Evolutionary conservation across 352 stramenopile genomes (phyloP).

Genomic region (Globisporangium acanthophoron): DNA sequence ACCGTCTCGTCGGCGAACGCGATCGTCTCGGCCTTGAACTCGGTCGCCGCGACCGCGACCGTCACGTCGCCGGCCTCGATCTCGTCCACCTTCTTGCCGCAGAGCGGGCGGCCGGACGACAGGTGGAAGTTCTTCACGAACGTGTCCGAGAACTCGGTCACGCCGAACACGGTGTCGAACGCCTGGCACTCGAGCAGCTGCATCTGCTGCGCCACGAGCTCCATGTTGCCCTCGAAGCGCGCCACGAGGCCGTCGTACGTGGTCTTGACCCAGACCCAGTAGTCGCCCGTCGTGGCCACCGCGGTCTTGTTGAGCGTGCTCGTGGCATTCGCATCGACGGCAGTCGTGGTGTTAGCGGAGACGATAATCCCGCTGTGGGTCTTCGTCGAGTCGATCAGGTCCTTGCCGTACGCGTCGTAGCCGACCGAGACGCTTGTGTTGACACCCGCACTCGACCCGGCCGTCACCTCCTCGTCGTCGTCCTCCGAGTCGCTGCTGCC

Average conservation of each 20-base stretch:
- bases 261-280: conserved; percentile 60
- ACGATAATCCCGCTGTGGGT: conserved; percentile 47
- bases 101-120: conserved; percentile 34
- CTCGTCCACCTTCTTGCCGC: conserved; percentile 45
- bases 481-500: conserved; percentile 12
- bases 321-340: conserved; percentile 31
- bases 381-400: conserved; percentile 24
- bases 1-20: conserved; percentile 39
- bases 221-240: conserved; percentile 55
- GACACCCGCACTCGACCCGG: conserved; percentile 20
- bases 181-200: conserved; percentile 58
- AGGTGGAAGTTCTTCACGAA: conserved; percentile 58
- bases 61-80: conserved; percentile 37
- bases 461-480: conserved; percentile 14
- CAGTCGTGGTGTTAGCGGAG: conserved; percentile 17
- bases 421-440: conserved; percentile 25
- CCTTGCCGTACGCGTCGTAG: conserved; percentile 29
- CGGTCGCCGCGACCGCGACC: conserved; percentile 31
- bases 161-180: conserved; percentile 44
- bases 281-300: conserved; percentile 44
- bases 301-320: conserved; percentile 25
- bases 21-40: conserved; percentile 31
- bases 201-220: conserved; percentile 53
- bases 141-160: conserved; percentile 35
- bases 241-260: conserved; percentile 50